Conservation (phyloP, 352 stramenopile species). For the Albugo candida region DNA sequence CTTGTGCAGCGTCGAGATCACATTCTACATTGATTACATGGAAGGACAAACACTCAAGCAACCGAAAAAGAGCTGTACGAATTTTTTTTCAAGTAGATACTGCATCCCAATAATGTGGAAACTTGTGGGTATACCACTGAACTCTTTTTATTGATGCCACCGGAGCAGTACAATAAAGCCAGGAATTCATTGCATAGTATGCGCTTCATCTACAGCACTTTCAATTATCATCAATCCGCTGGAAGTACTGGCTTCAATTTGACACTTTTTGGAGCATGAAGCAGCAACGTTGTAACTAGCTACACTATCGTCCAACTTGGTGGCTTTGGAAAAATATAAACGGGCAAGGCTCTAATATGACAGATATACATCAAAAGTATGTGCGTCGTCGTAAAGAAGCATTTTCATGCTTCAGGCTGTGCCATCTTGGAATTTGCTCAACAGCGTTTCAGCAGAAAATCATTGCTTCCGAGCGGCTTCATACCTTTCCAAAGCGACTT, state of each 20-base stretch:
- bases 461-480: constrained; percentile 9
- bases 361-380: constrained; percentile 48
- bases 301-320: constrained; percentile 49
- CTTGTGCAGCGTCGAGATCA: constrained; percentile 39
- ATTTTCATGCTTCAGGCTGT: constrained; percentile 69
- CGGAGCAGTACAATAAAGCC: constrained; percentile 69
- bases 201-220: constrained; percentile 37
- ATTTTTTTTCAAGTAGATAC: constrained; percentile 36
- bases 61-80: constrained; percentile 59
- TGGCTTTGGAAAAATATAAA: constrained; percentile 63
- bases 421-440: constrained; percentile 43
- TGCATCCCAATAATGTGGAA: constrained; percentile 36
- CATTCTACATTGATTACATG: constrained; percentile 48
- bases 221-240: constrained; percentile 65
- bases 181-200: constrained; percentile 65
- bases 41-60: constrained; percentile 75
- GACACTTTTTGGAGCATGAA: constrained; percentile 48
- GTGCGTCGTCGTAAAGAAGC: constrained; percentile 50
- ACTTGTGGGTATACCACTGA: constrained; percentile 25
- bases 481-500: constrained; percentile 56
- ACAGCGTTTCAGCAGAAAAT: constrained; percentile 19
- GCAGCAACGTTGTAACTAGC: constrained; percentile 62
- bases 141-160: constrained; percentile 28
- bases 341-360: constrained; percentile 28
- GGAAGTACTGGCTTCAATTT: constrained; percentile 30